phyloP scores from a whole-genome alignment of 2,329 filamentous ascomycete species.

The Myriangium duriaei region DNA sequence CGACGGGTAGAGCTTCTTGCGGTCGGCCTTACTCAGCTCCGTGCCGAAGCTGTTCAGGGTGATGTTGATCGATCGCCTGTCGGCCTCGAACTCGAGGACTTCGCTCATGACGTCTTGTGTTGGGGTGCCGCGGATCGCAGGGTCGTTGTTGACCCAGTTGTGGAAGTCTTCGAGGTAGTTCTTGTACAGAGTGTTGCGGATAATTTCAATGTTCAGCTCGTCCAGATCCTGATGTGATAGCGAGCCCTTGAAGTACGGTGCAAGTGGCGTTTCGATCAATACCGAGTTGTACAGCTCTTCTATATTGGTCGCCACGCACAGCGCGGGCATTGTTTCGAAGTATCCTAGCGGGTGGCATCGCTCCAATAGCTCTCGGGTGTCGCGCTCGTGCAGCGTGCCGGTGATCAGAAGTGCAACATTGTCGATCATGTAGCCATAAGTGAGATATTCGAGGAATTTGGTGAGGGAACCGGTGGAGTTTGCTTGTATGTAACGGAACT shows the following conservation, averaged over 20 bases:
- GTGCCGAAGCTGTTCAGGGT: conserved; percentile 98
- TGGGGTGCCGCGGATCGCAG: conserved; percentile 76
- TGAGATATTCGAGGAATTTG: conserved; percentile 95
- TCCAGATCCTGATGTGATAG: conserved; percentile 93
- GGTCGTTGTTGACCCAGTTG: conserved; percentile 79
- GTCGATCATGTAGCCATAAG: conserved; percentile 99
- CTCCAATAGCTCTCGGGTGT: conserved; percentile 88
- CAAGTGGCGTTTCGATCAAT: conserved; percentile 88
- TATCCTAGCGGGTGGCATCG: conserved; percentile 93
- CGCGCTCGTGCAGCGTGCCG: conserved; percentile 90
- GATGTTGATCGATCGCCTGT: conserved; percentile 95
- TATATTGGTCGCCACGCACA: conserved; percentile 95
- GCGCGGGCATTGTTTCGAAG: conserved; percentile 98
- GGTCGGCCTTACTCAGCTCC: conserved; percentile 82
- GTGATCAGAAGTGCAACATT: conserved; percentile 97
- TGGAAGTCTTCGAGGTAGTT: conserved; percentile 98
- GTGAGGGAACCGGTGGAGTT: conserved; percentile 85
- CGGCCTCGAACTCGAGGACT: conserved; percentile 91
- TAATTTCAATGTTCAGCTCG: conserved; percentile 98
- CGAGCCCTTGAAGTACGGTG: conserved; percentile 93
- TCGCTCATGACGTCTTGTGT: conserved; percentile 93
- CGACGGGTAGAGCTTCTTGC: conserved; percentile 88
- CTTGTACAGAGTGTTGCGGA: conserved; percentile 97
- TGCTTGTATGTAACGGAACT: conserved; percentile 91
- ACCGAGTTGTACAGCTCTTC: conserved; percentile 98